A percentile compares a stretch with the other conserved stretches of the same genome.
phyloP scores from a whole-genome alignment of 257 asterid genomes.

The Dorcoceras hygrometricum region DNA sequence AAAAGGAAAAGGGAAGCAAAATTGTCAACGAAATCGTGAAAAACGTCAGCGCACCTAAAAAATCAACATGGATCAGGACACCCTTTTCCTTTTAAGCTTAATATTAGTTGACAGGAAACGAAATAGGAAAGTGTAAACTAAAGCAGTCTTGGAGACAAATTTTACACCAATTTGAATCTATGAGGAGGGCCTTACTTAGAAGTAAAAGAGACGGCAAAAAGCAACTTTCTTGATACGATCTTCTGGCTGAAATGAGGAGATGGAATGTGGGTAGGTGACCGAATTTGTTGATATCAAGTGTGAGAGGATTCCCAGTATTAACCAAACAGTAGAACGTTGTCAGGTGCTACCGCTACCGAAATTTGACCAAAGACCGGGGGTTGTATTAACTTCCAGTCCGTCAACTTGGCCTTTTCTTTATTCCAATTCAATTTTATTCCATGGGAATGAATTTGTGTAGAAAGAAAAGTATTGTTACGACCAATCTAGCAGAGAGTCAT shows the following conservation, averaged over 20 bases:
- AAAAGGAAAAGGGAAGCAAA: background rate
- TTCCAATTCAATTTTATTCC: too few relatives aligned
- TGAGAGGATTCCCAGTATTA: background rate
- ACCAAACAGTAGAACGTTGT: background rate
- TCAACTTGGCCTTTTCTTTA: background rate
- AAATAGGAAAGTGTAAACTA: background rate
- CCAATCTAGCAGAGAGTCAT: too few relatives aligned
- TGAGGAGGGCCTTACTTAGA: background rate
- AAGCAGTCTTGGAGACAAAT: background rate
- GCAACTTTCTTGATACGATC: conserved; percentile 18
- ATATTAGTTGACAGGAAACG: conserved; percentile 20
- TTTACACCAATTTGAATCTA: background rate
- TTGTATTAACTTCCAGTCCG: background rate
- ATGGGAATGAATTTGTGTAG: too few relatives aligned
- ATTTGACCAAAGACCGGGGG: background rate
- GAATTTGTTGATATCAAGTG: background rate
- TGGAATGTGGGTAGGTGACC: conserved; percentile 7
- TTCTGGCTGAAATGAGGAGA: background rate
- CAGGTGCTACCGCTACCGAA: background rate
- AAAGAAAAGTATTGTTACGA: too few relatives aligned
- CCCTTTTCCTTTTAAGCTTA: background rate
- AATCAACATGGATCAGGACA: conserved; percentile 1
- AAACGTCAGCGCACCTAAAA: conserved; percentile 21
- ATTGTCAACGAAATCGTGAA: conserved; percentile 19
- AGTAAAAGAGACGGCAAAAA: conserved; percentile 8